Evolutionary conservation across 352 stramenopile species (phyloP), one percentile per base, ranked within the genome.

Genomic region (Phytophthora capsici): DNA sequence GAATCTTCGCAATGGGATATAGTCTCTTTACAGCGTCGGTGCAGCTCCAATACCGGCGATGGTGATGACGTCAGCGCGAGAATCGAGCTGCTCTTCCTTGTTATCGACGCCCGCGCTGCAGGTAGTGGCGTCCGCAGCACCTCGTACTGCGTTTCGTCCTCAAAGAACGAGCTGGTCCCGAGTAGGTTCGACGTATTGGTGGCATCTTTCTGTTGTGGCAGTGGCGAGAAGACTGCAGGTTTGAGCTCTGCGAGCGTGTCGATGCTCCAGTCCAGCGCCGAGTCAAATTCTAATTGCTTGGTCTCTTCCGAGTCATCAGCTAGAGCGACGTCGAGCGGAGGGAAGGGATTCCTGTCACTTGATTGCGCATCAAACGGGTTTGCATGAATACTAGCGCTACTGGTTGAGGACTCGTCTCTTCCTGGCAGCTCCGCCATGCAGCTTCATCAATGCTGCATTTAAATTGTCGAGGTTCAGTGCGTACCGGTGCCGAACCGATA

Each of bases 161-260:
- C 77, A 52, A 89, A 89, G 59, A 89, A 89, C n/a, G 51, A 25
- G 38, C 43, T 73, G 19, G 44, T 19, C 6, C 46, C 28, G 38
- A 30, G 26, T 12, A 56, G 40, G 10, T 53, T 43, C 4, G 37
- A 44, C 14, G 16, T 37, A 4, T 25, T 50, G 20, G n/a, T 25
- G 20, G 43, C 44, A n/a, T 40, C 19, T 65, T 74, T 75, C 52
- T 87, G 82, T 45, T 73, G 61, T 12, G 63, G 40, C 6, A 80
- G 60, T 8, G 82, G 82, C n/a, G 82, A 88, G 55, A 88, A 86
- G 17, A 22, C 36, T 25, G 73, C 57, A n/a, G 80, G 79, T 47
- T 82, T 72, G 16, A 89, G 71, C 70, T 85, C 81, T 6, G 82
- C 82, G 36, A 89, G 78, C 30, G 74, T 82, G 55, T 89, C 82